Evolutionary conservation across 805 yeast genomes (phyloP), one percentile per base, ranked within the genome.

Genomic region (Starmerella sp.): DNA sequence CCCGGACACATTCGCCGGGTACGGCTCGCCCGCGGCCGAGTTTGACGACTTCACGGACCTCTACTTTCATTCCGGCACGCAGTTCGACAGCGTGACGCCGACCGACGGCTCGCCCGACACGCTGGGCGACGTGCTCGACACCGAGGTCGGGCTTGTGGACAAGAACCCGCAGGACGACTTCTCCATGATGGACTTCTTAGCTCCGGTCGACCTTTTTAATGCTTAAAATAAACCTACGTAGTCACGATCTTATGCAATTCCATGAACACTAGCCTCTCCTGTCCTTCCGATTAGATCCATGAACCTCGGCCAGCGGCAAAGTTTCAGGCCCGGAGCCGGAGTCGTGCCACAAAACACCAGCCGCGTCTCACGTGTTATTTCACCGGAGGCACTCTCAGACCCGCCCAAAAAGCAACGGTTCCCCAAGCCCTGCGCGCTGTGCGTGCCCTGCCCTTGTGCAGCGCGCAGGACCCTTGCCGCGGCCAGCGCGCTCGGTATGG

Each of bases 111-210:
- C 37, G 29, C 50, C 31, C 36, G 39, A 32, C 6, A 29, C 39
- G 15, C 47, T 29, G 3, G 39, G 36, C 1, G 36, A 46, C 39
- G 39, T 34, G 30, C 39, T 46, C 30, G 49, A 46, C 49, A 46
- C 7, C 49, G 49, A 46, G 17, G 38, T 28, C 49, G 30, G 31
- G 6, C 50, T 43, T 15, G 49, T 22, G 8, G 52, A 28, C 46
- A 39, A 22, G n/a, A 42, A 31, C 8, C 44, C 36, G 22, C n/a
- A 31, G 10, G 57, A 52, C 30, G 51, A 53, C 4, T 46, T 52
- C 32, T 49, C 58, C n/a, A 54, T 57, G 39, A 39, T 57, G 42
- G 60, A 57, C 14, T 57, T 52, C 44, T 45, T 57, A 6, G 56
- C 60, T 5, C 60, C 56, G 11, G 41, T 34, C 4, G 60, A 57